phyloP scores from a whole-genome alignment of 768 basidiomycete species.

The Strobilomyces echinocephalus region DNA sequence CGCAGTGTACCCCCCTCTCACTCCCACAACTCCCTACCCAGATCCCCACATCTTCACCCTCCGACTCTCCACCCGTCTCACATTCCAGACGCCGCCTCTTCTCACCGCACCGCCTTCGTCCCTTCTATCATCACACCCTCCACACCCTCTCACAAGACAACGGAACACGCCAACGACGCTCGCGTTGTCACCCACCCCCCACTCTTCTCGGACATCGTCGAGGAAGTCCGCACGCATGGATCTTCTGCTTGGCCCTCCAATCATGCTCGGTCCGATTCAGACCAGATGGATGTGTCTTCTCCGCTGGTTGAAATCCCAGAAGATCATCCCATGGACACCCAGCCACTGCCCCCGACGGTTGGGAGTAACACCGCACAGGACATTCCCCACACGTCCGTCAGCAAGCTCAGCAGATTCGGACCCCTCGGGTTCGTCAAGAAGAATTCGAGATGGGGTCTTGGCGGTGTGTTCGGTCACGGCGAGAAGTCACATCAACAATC shows the following conservation, averaged over 20 bases:
- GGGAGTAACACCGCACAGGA: constrained; percentile 37
- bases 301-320: constrained; percentile 46
- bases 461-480: constrained; percentile 60
- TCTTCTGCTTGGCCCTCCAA: constrained; percentile 25
- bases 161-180: constrained; percentile 33
- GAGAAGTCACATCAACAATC: constrained; percentile 61
- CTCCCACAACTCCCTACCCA: constrained; percentile 41
- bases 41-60: constrained; percentile 36
- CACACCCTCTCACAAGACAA: constrained; percentile 32
- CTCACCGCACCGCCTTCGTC: constrained; percentile 52
- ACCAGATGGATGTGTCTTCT: constrained; percentile 55
- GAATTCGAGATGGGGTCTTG: constrained; percentile 57
- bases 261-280: constrained; percentile 29
- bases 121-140: constrained; percentile 34
- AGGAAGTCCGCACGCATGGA: constrained; percentile 26
- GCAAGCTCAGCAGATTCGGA: constrained; percentile 55
- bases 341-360: constrained; percentile 36
- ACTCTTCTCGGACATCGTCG: constrained; percentile 26
- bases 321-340: constrained; percentile 43
- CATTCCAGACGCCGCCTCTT: constrained; percentile 45
- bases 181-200: constrained; percentile 34
- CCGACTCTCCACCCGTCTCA: constrained; percentile 36
- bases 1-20: constrained; percentile 47
- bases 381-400: constrained; percentile 37
- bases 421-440: constrained; percentile 67